Conservation (phyloP, 805 yeast species). For the Candida orba region DNA sequence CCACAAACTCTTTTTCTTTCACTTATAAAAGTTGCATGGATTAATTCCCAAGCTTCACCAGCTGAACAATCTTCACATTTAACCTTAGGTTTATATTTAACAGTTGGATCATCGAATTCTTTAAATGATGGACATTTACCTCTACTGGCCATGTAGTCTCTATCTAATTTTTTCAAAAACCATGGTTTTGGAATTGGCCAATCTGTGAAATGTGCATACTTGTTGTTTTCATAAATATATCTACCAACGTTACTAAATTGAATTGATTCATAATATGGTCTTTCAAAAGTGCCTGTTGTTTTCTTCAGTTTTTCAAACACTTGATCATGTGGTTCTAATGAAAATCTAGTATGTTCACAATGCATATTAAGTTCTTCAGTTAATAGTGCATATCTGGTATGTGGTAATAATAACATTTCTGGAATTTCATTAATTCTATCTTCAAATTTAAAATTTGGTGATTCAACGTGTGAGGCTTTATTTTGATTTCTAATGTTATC, state of each 20-base stretch:
- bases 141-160: constrained; percentile 11
- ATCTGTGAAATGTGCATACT: constrained; percentile 57
- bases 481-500: constrained; percentile 13
- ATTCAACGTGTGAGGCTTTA: not conserved
- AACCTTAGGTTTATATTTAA: constrained; percentile 2
- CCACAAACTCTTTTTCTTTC: constrained; percentile 19
- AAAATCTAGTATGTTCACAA: constrained; percentile 32
- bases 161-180: constrained; percentile 23
- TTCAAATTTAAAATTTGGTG: constrained; percentile 6
- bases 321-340: constrained; percentile 37
- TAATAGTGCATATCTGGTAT: constrained; percentile 41
- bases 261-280: constrained; percentile 13
- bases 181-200: constrained; percentile 64
- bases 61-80: constrained; percentile 14
- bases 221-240: constrained; percentile 24
- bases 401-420: constrained; percentile 37
- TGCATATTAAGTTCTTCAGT: constrained; percentile 39
- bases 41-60: constrained; percentile 17
- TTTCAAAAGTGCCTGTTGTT: constrained; percentile 3
- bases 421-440: constrained; percentile 13
- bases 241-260: constrained; percentile 11
- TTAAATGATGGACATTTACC: constrained; percentile 12
- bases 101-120: constrained; percentile 5
- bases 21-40: constrained; percentile 9
- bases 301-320: constrained; percentile 23